phyloP scores from a whole-genome alignment of 805 yeast genomes.

The Yamadazyma akitaensis region DNA sequence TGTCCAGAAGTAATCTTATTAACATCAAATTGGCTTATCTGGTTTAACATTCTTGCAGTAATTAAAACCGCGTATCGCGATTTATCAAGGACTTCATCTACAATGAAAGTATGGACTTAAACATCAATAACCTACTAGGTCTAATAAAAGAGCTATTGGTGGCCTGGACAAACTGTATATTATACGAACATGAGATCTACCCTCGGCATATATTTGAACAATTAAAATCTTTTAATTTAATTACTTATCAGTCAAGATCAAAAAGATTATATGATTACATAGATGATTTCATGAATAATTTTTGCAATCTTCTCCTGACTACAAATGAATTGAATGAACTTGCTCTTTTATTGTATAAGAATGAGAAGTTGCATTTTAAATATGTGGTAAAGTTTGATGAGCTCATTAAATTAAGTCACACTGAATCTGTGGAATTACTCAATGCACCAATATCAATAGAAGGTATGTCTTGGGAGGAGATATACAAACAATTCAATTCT shows the following conservation, averaged over 20 bases:
- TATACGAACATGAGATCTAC: conserved; percentile 53
- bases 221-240: conserved; percentile 40
- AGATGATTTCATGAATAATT: conserved; percentile 27
- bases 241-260: conserved; percentile 42
- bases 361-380: conserved; percentile 31
- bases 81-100: conserved; percentile 9
- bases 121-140: conserved; percentile 18
- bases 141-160: conserved; percentile 47
- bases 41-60: conserved; percentile 6
- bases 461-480: conserved; percentile 29
- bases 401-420: conserved; percentile 20
- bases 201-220: conserved; percentile 47
- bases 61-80: conserved; percentile 2
- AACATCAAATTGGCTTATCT: conserved; percentile 43
- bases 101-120: conserved; percentile 13
- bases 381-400: conserved; percentile 37
- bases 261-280: conserved; percentile 47
- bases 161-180: conserved; percentile 51
- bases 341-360: conserved; percentile 35
- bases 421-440: conserved; percentile 9
- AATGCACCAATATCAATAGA: conserved; percentile 18
- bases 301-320: conserved; percentile 5
- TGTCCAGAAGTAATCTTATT: conserved; percentile 88
- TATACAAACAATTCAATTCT: conserved; percentile 29
- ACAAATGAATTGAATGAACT: conserved; percentile 31